Evolutionary conservation across 1,139 yeast species (phyloP).

Genomic region (Taiozyma sp.): DNA sequence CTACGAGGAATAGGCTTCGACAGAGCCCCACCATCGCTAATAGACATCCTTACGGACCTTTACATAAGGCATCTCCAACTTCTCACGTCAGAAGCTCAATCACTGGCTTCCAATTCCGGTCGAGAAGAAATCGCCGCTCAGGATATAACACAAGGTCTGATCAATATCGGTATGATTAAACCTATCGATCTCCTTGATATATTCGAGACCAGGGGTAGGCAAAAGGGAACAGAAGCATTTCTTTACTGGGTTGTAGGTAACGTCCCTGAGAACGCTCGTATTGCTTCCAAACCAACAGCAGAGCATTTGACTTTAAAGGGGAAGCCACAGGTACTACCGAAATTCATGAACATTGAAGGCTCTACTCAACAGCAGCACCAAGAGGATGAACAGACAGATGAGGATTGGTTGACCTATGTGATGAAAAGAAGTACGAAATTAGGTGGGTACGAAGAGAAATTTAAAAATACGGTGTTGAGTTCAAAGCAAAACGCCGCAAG

Average conservation of each 20-base stretch:
- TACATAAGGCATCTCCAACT: constrained; percentile 50
- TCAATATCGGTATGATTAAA: constrained; percentile 47
- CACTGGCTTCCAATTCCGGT: constrained; percentile 35
- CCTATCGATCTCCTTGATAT: constrained; percentile 41
- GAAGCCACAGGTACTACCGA: constrained; percentile 25
- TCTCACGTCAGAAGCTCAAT: constrained; percentile 39
- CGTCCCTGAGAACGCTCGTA: constrained; percentile 35
- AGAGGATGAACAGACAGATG: constrained; percentile 14
- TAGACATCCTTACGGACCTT: constrained; percentile 61
- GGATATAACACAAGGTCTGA: constrained; percentile 61
- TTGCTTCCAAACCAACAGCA: constrained; percentile 32
- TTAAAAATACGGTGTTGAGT: constrained; percentile 30
- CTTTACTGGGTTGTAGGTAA: constrained; percentile 45
- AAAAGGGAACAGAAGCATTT: constrained; percentile 39
- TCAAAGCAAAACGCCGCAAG: constrained; percentile 11
- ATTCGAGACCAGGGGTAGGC: constrained; percentile 32
- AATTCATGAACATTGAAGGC: constrained; percentile 25
- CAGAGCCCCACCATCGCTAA: constrained; percentile 54
- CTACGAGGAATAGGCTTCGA: constrained; percentile 73
- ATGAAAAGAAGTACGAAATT: constrained; percentile 30
- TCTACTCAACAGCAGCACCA: neutral
- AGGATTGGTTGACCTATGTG: constrained; percentile 30
- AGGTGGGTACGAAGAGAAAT: constrained; percentile 28
- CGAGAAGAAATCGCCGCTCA: constrained; percentile 41
- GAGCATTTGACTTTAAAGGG: constrained; percentile 21